Evolutionary conservation across 495 filamentous ascomycete genomes (phyloP).

Genomic region (Poronia punctata): DNA sequence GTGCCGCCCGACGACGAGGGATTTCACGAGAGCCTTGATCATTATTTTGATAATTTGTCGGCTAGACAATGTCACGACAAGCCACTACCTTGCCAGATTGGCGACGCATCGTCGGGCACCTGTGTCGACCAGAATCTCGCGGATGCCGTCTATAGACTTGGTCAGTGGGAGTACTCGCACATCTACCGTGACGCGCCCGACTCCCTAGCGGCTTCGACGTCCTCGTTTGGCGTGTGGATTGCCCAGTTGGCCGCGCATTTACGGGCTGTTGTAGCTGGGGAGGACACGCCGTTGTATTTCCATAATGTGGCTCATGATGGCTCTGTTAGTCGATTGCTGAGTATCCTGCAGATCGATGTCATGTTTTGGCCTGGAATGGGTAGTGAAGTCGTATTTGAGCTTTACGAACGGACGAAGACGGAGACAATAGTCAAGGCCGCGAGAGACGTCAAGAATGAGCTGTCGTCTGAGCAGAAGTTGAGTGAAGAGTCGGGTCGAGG

Average conservation of each 20-base stretch:
- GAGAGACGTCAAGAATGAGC: no score
- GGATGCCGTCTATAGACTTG: slow-evolving; percentile 58
- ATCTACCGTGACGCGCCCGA: slow-evolving; percentile 53
- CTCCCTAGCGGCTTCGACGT: slow-evolving; percentile 48
- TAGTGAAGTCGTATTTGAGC: slow-evolving; percentile 60
- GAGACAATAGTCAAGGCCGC: no score
- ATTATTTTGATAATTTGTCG: slow-evolving; percentile 69
- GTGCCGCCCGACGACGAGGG: slow-evolving; percentile 43
- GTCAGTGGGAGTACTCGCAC: slow-evolving; percentile 63
- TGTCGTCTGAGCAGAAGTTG: not conserved
- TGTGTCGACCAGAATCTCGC: slow-evolving; percentile 53
- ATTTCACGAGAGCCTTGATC: slow-evolving; percentile 60
- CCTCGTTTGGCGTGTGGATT: slow-evolving; percentile 55
- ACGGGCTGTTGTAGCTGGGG: slow-evolving; percentile 35
- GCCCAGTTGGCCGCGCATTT: slow-evolving; percentile 57
- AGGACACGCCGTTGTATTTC: slow-evolving; percentile 40
- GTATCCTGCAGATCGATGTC: slow-evolving; percentile 54
- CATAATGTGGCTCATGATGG: slow-evolving; percentile 70
- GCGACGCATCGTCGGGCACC: slow-evolving; percentile 22
- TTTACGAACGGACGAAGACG: slow-evolving; percentile 41
- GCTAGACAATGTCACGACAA: slow-evolving; percentile 60
- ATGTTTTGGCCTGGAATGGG: slow-evolving; percentile 79
- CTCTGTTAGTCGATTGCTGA: slow-evolving; percentile 52
- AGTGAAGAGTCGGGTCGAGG: not conserved
- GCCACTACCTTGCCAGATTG: slow-evolving; percentile 52